Base-by-base conservation (phyloP, 192 early-diverging fungal genomes). In the Obelidium mucronatum region DNA sequence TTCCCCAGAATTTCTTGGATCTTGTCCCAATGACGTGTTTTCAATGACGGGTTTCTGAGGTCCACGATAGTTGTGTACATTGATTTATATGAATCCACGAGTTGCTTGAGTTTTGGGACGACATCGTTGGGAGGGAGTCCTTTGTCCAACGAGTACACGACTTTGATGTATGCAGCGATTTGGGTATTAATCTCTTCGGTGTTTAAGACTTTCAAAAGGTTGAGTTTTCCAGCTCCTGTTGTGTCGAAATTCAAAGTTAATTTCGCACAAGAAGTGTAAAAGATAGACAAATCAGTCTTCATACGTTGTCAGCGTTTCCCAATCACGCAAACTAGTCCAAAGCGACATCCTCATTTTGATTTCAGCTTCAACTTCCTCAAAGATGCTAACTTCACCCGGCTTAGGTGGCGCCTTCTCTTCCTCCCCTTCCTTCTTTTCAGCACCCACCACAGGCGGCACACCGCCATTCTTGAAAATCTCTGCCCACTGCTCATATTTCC, bases 111-210 rank as follows among this genome's bases (percentile, higher is more conserved):
- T 42, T 82, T 81, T 28, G 89, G 89, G n/a, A 90, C 89, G 17
- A 90, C 89, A 44, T 90, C 89, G 61, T 90, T 90, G 11, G 89
- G 89, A 22, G 89, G 89, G 48, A 90, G 76, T 0, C 89, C 89
- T 66, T 90, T 90, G 79, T 90, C 89, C 24, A 90, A 79, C 24
- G 79, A 81, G 74, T 90, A 90, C 6, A 83, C 85, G 11, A 76
- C 82, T 67, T 90, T 90, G 8, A 82, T 39, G 65, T 84, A 90
- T 8, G 70, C 61, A 15, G 78, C 63, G 36, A 90, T 89, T 52
- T 86, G 80, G 30, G 80, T 68, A 71, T 88, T 88, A 37, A 90
- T 83, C 1, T 89, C 87, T 40, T 90, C 89, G 6, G 89, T 90
- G 69, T 84, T 83, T n/a, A n/a, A 90, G 71, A 24, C 72, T 77